Base-by-base conservation (phyloP, 805 yeast species). In the Blastobotrys parvus region DNA sequence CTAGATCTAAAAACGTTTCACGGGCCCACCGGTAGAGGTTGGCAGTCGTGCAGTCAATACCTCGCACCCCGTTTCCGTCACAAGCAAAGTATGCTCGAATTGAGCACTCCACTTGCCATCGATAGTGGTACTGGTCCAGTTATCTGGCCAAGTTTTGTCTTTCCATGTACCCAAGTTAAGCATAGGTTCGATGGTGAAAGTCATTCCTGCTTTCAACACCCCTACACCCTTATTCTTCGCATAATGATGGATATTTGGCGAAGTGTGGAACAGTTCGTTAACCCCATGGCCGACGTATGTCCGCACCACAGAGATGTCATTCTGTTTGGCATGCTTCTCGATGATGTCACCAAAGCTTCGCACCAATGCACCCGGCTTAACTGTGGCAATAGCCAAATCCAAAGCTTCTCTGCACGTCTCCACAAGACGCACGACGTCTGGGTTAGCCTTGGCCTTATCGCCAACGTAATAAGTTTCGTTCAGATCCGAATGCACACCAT, bases 121-220 rank as follows among this genome's bases (percentile, higher is more conserved):
- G 33, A 78, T 79, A 15, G 98, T 92, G 15, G 77, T 76, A 1
- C 94, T 77, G 3, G 98, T 92, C 98, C 98, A 92, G 63, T 86
- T 83, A 63, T 92, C 98, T 2, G 98, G 98, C 98, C 98, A 92
- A 44, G 79, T 70, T 46, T 74, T 64, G 63, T 89, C 97, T 57
- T 76, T 76, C 68, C 76, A 82, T 0, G 82, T 68, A 6, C 98
- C 98, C 51, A 79, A 68, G 59, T 86, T 83, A 53, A 92, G 76
- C 98, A 92, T 92, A 37, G 98, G 98, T 66, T 92, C 98, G 45
- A 92, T 86, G 18, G 98, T 92, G 70, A 92, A 92, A 11, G 85
- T 87, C 82, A 89, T 84, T 18, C 98, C 98, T 18, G 95, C 90
- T 61, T 86, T 86, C 69, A 92, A 89, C 36, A 86, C 79, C 46